phyloP scores from a whole-genome alignment of 1,284 basidiomycete genomes.

The Ceratobasidium sp. region DNA sequence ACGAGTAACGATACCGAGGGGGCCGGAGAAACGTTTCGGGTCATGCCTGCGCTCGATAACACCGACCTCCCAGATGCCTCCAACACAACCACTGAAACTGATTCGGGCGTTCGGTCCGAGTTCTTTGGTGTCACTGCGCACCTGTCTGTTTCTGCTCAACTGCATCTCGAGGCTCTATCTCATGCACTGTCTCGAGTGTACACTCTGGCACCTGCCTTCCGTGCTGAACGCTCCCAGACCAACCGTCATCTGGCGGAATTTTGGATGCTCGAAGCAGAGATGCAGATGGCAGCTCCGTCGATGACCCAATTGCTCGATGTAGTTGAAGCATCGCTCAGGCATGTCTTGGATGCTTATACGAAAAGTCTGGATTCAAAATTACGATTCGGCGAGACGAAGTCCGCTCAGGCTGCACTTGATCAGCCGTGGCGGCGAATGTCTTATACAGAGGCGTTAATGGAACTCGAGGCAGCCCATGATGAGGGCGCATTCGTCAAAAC shows the following conservation, averaged over 20 bases:
- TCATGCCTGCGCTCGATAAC: constrained; percentile 52
- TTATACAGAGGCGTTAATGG: constrained; percentile 78
- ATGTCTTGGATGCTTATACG: constrained; percentile 51
- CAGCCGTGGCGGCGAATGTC: constrained; percentile 74
- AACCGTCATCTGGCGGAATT: constrained; percentile 96
- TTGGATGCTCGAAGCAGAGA: constrained; percentile 98
- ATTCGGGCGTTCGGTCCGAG: constrained; percentile 50
- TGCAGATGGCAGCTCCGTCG: constrained; percentile 54
- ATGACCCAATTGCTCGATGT: constrained; percentile 70
- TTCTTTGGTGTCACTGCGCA: constrained; percentile 81
- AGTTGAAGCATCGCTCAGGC: constrained; percentile 71
- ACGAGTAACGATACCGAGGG: constrained; percentile 96
- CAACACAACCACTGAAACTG: constrained; percentile 36
- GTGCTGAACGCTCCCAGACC: constrained; percentile 89
- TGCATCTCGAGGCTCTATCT: constrained; percentile 91
- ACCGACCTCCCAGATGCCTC: not conserved
- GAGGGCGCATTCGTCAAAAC: constrained; percentile 34
- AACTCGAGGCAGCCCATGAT: constrained; percentile 58
- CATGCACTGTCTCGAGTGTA: constrained; percentile 83
- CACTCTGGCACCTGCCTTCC: constrained; percentile 90
- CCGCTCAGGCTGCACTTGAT: not conserved
- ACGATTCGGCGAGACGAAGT: constrained; percentile 8
- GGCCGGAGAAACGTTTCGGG: constrained; percentile 91
- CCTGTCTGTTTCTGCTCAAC: constrained; percentile 92
- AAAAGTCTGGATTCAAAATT: constrained; percentile 30